Evolutionary conservation across 768 basidiomycete species (phyloP).

Genomic region (Candolleomyces eurysporus): DNA sequence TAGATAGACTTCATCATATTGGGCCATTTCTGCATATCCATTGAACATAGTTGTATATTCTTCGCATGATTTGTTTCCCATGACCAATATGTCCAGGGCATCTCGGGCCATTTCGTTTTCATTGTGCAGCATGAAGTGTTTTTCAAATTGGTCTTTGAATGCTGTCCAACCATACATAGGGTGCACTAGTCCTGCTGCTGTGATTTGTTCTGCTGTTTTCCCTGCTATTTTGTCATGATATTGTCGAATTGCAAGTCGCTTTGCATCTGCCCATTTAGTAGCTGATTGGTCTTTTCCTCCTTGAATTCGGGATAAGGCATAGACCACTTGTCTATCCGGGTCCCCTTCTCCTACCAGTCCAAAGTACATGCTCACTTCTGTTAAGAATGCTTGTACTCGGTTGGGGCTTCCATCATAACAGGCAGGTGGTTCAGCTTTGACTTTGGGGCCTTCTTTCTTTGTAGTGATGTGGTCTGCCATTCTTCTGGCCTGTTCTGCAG

Average conservation of each 20-base stretch:
- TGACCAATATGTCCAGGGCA: neutral
- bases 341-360: too few relatives aligned
- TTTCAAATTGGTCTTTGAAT: neutral
- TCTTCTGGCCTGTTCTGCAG: neutral
- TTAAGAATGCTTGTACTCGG: neutral
- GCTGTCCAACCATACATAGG: neutral
- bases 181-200: neutral
- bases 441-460: neutral
- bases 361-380: neutral
- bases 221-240: neutral
- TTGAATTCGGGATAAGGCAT: neutral
- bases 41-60: neutral
- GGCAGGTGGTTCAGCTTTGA: neutral
- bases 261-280: neutral
- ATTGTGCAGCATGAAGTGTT: neutral
- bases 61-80: neutral
- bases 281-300: neutral
- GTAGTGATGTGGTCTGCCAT: neutral
- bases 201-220: neutral
- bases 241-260: neutral
- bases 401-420: neutral
- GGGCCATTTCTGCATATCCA: neutral
- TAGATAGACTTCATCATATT: neutral
- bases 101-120: neutral
- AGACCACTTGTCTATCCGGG: neutral